Evolutionary conservation across 148 eudicot genomes (phyloP), one percentile per base, ranked within the genome.

Genomic region (Arctostaphylos glauca): DNA sequence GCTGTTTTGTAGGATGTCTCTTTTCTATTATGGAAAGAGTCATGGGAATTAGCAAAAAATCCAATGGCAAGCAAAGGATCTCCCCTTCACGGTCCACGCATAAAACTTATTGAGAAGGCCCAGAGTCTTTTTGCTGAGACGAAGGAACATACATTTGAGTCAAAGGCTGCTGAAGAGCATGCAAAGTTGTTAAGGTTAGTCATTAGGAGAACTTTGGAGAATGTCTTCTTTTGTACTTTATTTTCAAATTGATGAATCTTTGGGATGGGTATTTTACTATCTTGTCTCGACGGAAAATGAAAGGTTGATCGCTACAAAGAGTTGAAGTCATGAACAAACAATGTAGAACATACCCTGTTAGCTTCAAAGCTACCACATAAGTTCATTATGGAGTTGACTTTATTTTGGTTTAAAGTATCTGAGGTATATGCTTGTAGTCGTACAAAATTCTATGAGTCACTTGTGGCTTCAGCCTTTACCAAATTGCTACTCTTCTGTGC

Each of bases 81-180:
- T 82, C 90, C 98, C 58, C 96, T 94, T 88, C 98, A 94, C 76
- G 94, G 94, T 79, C 98, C 96, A 66, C 98, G 99, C 66, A 87
- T 97, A 81, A 97, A 97, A 86, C 91, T 91, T 60, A 91, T 94
- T 77, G 99, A 97, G 83, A 93, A 97, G 85, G 90, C 95, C 64
- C 93, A 89, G 70, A 90, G 90, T 87, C 93, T 97, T 54, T 97
- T 97, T 80, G 86, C 89, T 52, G 95, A 97, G 82, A 93, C 99
- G 60, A 97, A 94, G 84, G 99, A 94, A 81, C 96, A 97, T 88
- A 86, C 76, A 53, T 96, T 97, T 84, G 99, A 97, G 90, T 92
- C 96, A 46, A 97, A 91, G 86, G 99, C 96, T 74, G 97, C 99
- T 81, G 97, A 94, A 84, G 99, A 97, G 87, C 99, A 97, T 92